Evolutionary conservation across 495 filamentous ascomycete genomes (phyloP), one percentile per base, ranked within the genome.

Genomic region (Aspergillus steynii): DNA sequence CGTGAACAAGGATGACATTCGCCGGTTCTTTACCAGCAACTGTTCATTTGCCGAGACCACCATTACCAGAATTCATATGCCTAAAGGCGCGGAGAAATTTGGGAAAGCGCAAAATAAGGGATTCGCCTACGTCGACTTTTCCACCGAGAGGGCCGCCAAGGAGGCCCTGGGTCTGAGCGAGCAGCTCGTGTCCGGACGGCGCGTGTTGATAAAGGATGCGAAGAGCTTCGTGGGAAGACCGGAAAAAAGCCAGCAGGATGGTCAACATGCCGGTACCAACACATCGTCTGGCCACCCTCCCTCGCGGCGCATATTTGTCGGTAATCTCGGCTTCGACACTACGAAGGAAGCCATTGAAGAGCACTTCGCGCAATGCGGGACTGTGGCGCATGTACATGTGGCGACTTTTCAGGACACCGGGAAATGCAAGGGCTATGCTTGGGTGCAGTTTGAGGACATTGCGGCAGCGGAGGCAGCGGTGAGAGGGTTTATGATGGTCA

Each of bases 361-460:
- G 61, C 91, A 96, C 69, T 97, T 96, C 71, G 78, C 75, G 29
- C 88, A 86, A 68, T 97, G 93, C 67, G 95, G 95, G 47, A 83
- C 86, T 52, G 82, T 99, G 58, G 76, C 80, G 37, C 89, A 89
- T 75, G 81, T 93, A 63, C 91, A 94, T 71, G 77, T 96, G 51
- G 96, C 96, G 2, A 96, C 93, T 0, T 99, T 99, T 69, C 92
- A 98, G 72, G 96, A 99, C 68, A 86, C 88, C 46, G 96, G 95
- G 29, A 98, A 98, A 78, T 98, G 96, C 80, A 97, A 97, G 78
- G 95, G 95, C 1, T 99, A 90, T 79, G 93, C 88, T 25, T 98
- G 95, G 90, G 86, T 98, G 52, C 88, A 89, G 46, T 99, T 98
- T 76, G 86, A 87, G 69, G 87, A 92, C 28, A 63, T 91, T 20